These are phyloP conservation scores for Linnemannia hyalina DNA, from an alignment of 192 early-diverging fungal genomes.

Conservation along the genomic window DNA sequence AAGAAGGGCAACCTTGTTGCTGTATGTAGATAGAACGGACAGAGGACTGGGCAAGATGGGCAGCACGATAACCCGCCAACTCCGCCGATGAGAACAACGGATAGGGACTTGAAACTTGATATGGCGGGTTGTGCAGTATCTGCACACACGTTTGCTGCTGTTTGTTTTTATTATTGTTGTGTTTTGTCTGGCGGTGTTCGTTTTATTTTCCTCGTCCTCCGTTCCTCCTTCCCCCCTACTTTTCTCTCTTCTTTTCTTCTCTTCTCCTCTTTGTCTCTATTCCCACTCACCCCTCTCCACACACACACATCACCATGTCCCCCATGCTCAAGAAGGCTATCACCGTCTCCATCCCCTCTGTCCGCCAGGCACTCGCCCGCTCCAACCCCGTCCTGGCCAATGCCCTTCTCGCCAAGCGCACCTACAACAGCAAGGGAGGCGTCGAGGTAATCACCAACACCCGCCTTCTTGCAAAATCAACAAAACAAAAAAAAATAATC, in stretches of 20 bases:
- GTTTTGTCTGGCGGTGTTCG: neutral
- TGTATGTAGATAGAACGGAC: neutral
- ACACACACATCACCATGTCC: constrained; percentile 28
- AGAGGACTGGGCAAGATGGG: neutral
- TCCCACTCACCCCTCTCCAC: neutral
- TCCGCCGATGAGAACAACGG: no score
- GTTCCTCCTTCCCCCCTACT: neutral
- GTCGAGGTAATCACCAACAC: constrained; percentile 39
- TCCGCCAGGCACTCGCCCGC: constrained; percentile 50
- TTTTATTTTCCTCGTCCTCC: neutral
- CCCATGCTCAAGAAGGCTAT: constrained; percentile 50
- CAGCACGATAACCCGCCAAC: no score
- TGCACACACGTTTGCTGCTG: neutral
- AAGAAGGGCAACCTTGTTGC: constrained; percentile 6
- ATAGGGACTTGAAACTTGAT: no score
- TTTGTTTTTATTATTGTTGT: neutral
- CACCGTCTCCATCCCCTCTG: constrained; percentile 54
- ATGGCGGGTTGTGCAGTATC: no score
- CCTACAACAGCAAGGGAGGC: constrained; percentile 53
- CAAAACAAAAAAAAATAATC: neutral
- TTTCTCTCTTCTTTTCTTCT: neutral
- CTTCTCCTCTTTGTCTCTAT: constrained; percentile 7
- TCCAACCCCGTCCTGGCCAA: constrained; percentile 54
- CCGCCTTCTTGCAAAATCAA: neutral
- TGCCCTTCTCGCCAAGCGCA: constrained; percentile 41